These are phyloP conservation scores for Lipomyces yamanashiensis DNA, from an alignment of 805 yeast species.

Conservation along the genomic window DNA sequence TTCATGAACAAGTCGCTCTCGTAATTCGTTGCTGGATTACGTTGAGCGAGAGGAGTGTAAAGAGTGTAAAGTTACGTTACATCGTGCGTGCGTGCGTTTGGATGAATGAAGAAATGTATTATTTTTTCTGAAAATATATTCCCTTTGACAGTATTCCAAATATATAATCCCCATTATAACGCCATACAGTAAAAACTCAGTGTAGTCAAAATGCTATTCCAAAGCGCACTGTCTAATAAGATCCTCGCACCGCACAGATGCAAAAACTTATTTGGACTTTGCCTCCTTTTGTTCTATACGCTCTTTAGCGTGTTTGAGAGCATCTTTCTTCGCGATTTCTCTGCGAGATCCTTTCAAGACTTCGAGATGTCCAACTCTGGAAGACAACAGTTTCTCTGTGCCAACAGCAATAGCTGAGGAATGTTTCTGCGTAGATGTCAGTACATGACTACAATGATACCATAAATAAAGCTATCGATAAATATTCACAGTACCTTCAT, in stretches of 20 bases:
- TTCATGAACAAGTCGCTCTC: constrained; percentile 90
- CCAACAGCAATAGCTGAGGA: constrained; percentile 57
- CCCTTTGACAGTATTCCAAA: neutral
- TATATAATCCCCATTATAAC: neutral
- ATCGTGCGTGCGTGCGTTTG: too few relatives aligned
- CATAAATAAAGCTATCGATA: too few relatives aligned
- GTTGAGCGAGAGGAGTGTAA: too few relatives aligned
- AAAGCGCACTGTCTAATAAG: neutral
- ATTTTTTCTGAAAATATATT: neutral
- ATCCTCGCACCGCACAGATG: neutral
- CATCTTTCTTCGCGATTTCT: constrained; percentile 68
- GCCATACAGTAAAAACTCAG: neutral
- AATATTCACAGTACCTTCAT: constrained; percentile 20
- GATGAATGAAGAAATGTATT: neutral
- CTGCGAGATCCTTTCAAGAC: constrained; percentile 88
- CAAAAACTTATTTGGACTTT: constrained; percentile 4
- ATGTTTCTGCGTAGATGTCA: constrained; percentile 57
- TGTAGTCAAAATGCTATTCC: neutral
- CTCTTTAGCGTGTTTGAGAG: constrained; percentile 41
- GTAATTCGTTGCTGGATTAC: neutral
- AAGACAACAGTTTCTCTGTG: constrained; percentile 85
- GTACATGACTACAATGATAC: neutral
- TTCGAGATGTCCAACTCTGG: constrained; percentile 94
- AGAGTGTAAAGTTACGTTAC: too few relatives aligned
- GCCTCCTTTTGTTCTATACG: constrained; percentile 5